These are phyloP conservation scores for Vaccinium macrocarpon DNA, from an alignment of 148 eudicot species.

Conservation along the genomic window DNA sequence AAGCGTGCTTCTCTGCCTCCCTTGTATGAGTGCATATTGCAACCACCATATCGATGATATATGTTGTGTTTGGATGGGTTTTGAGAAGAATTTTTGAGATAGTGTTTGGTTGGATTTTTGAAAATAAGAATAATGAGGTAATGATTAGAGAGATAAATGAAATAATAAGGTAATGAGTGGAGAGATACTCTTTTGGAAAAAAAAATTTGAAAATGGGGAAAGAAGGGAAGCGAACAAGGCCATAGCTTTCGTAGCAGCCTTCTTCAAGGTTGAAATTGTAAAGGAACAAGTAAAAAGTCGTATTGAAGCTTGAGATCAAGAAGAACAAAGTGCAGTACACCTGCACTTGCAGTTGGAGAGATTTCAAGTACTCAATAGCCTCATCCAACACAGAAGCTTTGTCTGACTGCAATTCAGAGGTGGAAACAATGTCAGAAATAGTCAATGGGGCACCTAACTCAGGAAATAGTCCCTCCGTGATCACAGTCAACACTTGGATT, in stretches of 20 bases:
- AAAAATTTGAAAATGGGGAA: too few species aligned
- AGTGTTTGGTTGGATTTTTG: too few species aligned
- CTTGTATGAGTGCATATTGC: background rate
- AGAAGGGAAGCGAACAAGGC: too few species aligned
- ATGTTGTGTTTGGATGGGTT: too few species aligned
- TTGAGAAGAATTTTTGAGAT: too few species aligned
- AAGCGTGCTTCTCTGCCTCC: background rate
- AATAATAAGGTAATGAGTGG: too few species aligned
- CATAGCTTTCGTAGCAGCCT: background rate
- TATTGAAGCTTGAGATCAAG: background rate
- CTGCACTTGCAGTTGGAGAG: conserved; percentile 81
- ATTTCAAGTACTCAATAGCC: conserved; percentile 76
- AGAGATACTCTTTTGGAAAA: too few species aligned
- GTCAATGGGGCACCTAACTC: background rate
- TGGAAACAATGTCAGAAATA: background rate
- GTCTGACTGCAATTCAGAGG: conserved; percentile 50
- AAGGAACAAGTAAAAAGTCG: conserved; percentile 1
- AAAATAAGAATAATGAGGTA: too few species aligned
- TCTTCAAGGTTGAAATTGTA: background rate
- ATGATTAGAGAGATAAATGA: too few species aligned
- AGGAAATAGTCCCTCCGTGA: background rate
- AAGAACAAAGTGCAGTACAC: conserved; percentile 26
- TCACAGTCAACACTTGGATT: background rate
- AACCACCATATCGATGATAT: background rate
- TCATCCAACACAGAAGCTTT: conserved; percentile 92